phyloP scores from a whole-genome alignment of 192 early-diverging fungal genomes.

The Dimargaris xerosporica region DNA sequence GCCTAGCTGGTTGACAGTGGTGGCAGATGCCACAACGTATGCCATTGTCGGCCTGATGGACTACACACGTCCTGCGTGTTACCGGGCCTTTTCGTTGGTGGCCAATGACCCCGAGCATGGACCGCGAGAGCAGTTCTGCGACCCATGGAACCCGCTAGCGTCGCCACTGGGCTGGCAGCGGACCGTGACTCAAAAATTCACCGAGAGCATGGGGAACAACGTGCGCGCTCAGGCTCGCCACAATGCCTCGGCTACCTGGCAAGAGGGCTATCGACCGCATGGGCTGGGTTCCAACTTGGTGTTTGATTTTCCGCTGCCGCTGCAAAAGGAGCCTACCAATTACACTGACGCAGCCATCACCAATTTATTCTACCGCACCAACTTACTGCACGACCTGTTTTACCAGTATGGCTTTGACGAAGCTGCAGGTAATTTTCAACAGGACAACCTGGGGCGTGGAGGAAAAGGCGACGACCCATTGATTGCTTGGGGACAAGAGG shows the following conservation, averaged over 20 bases:
- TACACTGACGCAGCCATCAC: constrained; percentile 36
- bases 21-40: too few species aligned
- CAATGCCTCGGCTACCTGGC: constrained; percentile 18
- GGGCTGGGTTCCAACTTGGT: constrained; percentile 16
- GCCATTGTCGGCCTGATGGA: constrained; percentile 2
- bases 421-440: constrained; percentile 38
- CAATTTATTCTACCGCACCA: constrained; percentile 37
- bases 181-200: constrained; percentile 15
- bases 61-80: constrained; percentile 16
- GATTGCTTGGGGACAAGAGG: constrained; percentile 31
- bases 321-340: constrained; percentile 18
- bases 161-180: constrained; percentile 27
- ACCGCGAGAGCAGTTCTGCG: constrained; percentile 30
- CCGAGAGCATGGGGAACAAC: constrained; percentile 35
- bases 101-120: constrained; percentile 39
- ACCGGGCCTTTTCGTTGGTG: constrained; percentile 43
- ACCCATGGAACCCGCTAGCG: constrained; percentile 26
- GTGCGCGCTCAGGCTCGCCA: constrained; percentile 26
- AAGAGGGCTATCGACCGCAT: constrained; percentile 15
- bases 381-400: constrained; percentile 37
- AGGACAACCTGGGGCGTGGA: constrained; percentile 37
- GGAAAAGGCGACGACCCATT: constrained; percentile 31
- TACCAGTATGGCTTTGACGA: constrained; percentile 36
- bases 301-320: constrained; percentile 30
- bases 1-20: not conserved